phyloP scores from a whole-genome alignment of 2,329 filamentous ascomycete species.

The Clathrospora elynae region DNA sequence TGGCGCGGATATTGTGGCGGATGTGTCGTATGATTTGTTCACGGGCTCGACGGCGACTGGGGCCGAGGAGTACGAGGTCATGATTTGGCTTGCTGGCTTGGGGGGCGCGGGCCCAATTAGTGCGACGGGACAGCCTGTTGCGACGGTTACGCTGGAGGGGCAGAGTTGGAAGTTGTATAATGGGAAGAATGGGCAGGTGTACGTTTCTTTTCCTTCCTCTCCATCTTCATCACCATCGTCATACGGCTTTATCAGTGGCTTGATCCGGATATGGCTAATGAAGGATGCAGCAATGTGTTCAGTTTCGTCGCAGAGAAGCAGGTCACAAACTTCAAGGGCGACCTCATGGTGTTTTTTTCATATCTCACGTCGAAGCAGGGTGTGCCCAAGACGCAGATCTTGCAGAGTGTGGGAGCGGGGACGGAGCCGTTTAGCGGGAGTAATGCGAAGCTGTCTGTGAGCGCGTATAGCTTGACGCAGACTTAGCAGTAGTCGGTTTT shows the following conservation, averaged over 20 bases:
- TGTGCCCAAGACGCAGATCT: slow-evolving; percentile 56
- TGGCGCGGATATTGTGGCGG: slow-evolving; percentile 56
- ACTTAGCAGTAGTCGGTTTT: slow-evolving; percentile 12
- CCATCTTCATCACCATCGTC: not conserved
- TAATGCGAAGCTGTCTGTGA: slow-evolving; percentile 53
- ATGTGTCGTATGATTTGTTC: slow-evolving; percentile 68
- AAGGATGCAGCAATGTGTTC: slow-evolving; percentile 56
- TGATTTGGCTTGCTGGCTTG: slow-evolving; percentile 67
- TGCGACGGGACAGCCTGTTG: slow-evolving; percentile 59
- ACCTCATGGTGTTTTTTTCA: slow-evolving; percentile 62
- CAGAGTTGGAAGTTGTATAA: slow-evolving; percentile 63
- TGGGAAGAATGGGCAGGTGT: slow-evolving; percentile 64
- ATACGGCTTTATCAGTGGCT: too few relatives aligned
- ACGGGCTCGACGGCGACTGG: slow-evolving; percentile 56
- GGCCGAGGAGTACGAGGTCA: slow-evolving; percentile 64
- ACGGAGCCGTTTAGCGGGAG: slow-evolving; percentile 62
- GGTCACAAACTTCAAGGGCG: slow-evolving; percentile 60
- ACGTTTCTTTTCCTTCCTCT: too few relatives aligned
- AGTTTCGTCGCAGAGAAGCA: slow-evolving; percentile 60
- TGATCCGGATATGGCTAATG: not conserved
- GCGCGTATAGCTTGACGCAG: slow-evolving; percentile 45
- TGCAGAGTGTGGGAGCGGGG: slow-evolving; percentile 60
- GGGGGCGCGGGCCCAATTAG: slow-evolving; percentile 66
- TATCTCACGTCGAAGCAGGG: slow-evolving; percentile 60
- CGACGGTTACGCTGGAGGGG: slow-evolving; percentile 60